Conservation (phyloP, 352 stramenopile species). For the Pythium guiyangense region DNA sequence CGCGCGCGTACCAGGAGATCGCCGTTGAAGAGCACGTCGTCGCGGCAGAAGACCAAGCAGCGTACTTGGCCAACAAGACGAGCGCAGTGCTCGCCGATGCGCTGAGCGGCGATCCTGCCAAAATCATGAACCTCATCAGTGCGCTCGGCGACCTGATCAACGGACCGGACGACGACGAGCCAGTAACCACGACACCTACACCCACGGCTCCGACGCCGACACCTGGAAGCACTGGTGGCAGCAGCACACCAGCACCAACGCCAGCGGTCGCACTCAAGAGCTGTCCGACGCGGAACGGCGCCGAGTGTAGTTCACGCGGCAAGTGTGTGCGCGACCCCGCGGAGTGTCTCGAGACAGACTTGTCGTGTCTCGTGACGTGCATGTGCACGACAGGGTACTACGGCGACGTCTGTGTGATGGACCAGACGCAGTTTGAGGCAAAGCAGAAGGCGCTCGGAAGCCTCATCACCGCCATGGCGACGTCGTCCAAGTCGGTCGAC, state of each 20-base stretch:
- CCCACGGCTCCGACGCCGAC: conserved; percentile 12
- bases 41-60: conserved; percentile 31
- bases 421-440: conserved; percentile 37
- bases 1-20: conserved; percentile 46
- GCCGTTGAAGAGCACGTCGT: conserved; percentile 40
- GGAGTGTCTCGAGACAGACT: conserved; percentile 35
- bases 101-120: conserved; percentile 47
- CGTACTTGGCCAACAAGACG: conserved; percentile 56
- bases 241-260: conserved; percentile 15
- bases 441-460: conserved; percentile 47
- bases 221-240: background rate
- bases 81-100: conserved; percentile 40
- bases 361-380: conserved; percentile 50
- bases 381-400: conserved; percentile 43
- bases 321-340: conserved; percentile 39
- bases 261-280: conserved; percentile 32
- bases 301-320: conserved; percentile 42
- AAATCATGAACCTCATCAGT: conserved; percentile 58
- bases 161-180: conserved; percentile 28
- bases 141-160: conserved; percentile 65
- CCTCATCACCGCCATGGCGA: conserved; percentile 56
- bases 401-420: conserved; percentile 52
- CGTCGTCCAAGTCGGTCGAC: conserved; percentile 42
- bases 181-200: conserved; percentile 12
- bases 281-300: conserved; percentile 35